Evolutionary conservation across 495 filamentous ascomycete genomes (phyloP).

Genomic region (Aspergillus incahuasiensis): DNA sequence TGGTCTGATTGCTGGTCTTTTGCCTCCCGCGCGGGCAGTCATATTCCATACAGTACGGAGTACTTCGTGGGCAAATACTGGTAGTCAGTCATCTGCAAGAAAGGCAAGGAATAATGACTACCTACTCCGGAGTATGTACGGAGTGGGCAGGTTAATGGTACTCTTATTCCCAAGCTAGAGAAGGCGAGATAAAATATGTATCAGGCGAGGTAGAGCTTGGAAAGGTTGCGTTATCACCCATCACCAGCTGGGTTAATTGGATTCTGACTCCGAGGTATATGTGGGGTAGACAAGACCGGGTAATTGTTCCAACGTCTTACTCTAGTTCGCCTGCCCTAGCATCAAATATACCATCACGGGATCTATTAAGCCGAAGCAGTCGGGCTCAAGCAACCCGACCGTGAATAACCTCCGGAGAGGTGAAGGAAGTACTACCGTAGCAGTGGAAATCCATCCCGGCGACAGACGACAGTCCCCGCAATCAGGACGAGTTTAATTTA

Average conservation of each 20-base stretch:
- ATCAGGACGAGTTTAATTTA: slow-evolving; percentile 4
- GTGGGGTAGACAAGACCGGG: background rate
- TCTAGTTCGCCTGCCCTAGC: background rate
- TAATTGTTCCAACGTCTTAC: background rate
- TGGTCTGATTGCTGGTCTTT: background rate
- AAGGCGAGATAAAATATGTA: no score
- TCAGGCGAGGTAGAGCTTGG: background rate
- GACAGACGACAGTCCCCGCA: background rate
- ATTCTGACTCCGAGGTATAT: background rate
- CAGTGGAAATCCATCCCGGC: background rate
- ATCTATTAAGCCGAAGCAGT: background rate
- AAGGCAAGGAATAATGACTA: no score
- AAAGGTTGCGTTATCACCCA: background rate
- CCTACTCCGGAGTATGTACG: no score
- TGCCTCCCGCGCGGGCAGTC: no score
- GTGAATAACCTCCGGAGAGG: background rate
- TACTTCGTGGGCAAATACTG: no score
- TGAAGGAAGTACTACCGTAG: background rate
- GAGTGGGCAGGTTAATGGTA: no score
- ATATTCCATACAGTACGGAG: no score
- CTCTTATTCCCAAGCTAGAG: no score
- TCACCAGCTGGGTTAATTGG: background rate
- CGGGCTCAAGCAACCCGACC: background rate
- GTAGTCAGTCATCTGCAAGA: no score
- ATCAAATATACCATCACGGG: background rate